phyloP scores from a whole-genome alignment of 176 grass and related monocot species.

The Bolboschoenus planiculmis region DNA sequence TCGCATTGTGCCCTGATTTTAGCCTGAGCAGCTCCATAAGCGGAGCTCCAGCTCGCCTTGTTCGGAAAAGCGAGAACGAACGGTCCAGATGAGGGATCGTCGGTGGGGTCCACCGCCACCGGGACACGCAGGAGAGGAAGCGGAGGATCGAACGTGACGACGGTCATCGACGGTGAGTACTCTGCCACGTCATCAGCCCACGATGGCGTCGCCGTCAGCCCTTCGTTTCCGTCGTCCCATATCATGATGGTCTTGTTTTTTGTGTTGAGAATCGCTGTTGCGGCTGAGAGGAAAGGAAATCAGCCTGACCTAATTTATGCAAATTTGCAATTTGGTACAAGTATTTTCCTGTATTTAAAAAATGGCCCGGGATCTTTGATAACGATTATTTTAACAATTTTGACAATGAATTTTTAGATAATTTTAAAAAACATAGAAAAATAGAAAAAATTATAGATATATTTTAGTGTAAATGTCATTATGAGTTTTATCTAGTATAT shows the following conservation, averaged over 20 bases:
- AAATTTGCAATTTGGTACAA: neutral
- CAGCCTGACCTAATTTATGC: neutral
- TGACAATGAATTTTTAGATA: no score
- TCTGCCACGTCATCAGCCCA: conserved; percentile 19
- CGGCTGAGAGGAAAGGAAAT: no score
- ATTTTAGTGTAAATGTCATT: no score
- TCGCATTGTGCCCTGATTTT: conserved; percentile 37
- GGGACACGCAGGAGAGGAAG: conserved; percentile 32
- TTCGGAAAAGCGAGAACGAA: conserved; percentile 43
- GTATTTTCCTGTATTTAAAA: neutral
- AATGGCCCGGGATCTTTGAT: no score
- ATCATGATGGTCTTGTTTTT: neutral
- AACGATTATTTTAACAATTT: no score
- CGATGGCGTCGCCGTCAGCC: neutral
- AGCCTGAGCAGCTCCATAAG: conserved; percentile 19
- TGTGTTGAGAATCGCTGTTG: neutral
- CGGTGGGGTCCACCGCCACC: conserved; percentile 11
- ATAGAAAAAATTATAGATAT: no score
- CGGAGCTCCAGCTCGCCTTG: conserved; percentile 22
- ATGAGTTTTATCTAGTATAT: no score
- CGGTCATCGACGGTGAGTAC: conserved; percentile 29
- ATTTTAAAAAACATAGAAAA: no score
- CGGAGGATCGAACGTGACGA: conserved; percentile 32
- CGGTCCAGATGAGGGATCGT: conserved; percentile 26
- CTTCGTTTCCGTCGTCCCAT: neutral